Percentiles rank a stretch among this genome's conserved stretches.
phyloP scores from a whole-genome alignment of 345 rosid species.

The Punica granatum region DNA sequence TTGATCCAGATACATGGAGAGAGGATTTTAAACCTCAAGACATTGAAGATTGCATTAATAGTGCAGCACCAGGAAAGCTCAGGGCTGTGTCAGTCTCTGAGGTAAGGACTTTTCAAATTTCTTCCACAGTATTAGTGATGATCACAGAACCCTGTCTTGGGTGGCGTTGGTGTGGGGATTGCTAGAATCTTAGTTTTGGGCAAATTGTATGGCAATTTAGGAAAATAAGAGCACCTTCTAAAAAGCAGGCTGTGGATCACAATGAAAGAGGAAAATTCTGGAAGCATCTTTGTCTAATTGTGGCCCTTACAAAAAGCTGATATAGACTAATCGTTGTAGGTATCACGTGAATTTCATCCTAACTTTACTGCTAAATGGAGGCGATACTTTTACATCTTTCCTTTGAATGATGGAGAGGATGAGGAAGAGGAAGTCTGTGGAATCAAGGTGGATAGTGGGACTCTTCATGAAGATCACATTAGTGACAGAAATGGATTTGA shows the following conservation, averaged over 20 bases:
- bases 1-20: constrained; percentile 78
- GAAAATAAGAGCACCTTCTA: not conserved
- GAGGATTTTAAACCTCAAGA: constrained; percentile 53
- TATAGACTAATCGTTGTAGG: constrained; percentile 27
- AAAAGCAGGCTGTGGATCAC: not conserved
- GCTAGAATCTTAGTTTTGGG: not conserved
- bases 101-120: constrained; percentile 29
- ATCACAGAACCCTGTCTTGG: not conserved
- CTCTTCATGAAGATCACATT: constrained; percentile 14
- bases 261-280: not conserved
- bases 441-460: constrained; percentile 20
- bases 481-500: constrained; percentile 24
- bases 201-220: not conserved
- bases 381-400: constrained; percentile 81
- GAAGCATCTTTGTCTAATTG: not conserved
- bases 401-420: constrained; percentile 47
- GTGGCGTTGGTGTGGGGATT: too few species aligned
- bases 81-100: constrained; percentile 60
- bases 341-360: constrained; percentile 82
- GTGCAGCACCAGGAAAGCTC: constrained; percentile 54
- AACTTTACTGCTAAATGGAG: constrained; percentile 98
- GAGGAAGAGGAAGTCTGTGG: constrained; percentile 19
- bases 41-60: constrained; percentile 58
- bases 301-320: not conserved
- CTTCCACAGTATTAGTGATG: not conserved